These are phyloP conservation scores for Coemansia sp. DNA, from an alignment of 192 early-diverging fungal genomes.

Conservation along the genomic window DNA sequence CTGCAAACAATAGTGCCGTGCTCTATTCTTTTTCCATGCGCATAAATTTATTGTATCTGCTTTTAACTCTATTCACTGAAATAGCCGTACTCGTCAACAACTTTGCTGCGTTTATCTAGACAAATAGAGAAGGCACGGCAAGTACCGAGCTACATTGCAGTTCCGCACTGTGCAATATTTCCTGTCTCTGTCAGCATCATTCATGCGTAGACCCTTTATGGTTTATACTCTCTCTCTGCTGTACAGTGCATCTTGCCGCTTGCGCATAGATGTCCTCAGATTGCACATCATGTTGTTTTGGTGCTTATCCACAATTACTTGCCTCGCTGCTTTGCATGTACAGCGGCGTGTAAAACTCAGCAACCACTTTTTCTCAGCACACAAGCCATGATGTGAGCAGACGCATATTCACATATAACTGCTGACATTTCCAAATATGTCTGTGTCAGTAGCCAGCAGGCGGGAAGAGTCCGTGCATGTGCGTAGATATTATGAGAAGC, in stretches of 20 bases:
- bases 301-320: background rate
- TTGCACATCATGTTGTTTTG: background rate
- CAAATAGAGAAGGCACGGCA: background rate
- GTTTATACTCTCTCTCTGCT: background rate
- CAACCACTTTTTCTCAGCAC: background rate
- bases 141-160: background rate
- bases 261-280: background rate
- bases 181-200: background rate
- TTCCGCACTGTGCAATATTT: constrained; percentile 1
- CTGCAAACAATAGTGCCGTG: constrained; percentile 1
- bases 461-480: constrained; percentile 7
- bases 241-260: background rate
- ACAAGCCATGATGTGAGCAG: background rate
- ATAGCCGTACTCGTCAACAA: constrained; percentile 2
- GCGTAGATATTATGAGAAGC: background rate
- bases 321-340: background rate
- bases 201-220: constrained; percentile 4
- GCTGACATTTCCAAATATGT: constrained; percentile 10
- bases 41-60: constrained; percentile 33
- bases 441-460: constrained; percentile 10
- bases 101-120: background rate
- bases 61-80: constrained; percentile 10
- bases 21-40: constrained; percentile 9
- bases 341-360: background rate
- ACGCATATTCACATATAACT: constrained; percentile 10